phyloP scores from a whole-genome alignment of 2,329 filamentous ascomycete genomes.

The Stenocarpella maydis region DNA sequence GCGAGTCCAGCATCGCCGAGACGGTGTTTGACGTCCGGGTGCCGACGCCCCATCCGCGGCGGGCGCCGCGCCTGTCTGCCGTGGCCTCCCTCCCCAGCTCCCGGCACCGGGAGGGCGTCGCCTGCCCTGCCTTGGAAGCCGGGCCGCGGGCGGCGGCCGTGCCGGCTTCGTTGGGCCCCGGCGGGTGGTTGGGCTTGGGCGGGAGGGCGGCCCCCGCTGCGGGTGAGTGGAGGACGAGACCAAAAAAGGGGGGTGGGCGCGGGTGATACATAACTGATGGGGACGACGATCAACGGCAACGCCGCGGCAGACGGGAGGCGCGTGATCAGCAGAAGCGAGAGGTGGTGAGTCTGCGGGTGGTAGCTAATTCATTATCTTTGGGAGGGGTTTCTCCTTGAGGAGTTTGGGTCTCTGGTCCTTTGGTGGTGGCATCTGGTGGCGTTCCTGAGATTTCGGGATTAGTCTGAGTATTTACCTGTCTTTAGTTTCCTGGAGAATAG shows the following conservation, averaged over 20 bases:
- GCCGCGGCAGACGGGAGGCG: neutral
- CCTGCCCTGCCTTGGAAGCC: neutral
- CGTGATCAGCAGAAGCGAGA: neutral
- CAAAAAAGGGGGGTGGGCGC: too few species aligned
- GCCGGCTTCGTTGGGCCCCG: neutral
- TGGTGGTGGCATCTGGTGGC: neutral
- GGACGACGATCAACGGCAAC: too few species aligned
- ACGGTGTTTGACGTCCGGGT: neutral
- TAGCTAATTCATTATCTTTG: neutral
- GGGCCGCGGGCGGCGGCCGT: neutral
- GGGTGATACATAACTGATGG: too few species aligned
- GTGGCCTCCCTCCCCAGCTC: neutral
- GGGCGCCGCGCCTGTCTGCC: neutral
- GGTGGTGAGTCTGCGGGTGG: too few species aligned
- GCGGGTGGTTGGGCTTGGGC: neutral
- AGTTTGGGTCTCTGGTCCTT: neutral
- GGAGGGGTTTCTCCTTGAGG: neutral
- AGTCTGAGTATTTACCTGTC: neutral
- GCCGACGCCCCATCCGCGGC: neutral
- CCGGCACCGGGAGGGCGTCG: neutral
- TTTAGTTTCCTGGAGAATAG: neutral
- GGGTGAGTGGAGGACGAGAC: neutral
- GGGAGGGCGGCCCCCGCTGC: neutral
- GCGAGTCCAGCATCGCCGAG: constrained; percentile 2
- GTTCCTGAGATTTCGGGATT: neutral